A percentile compares a stretch with the other conserved stretches of the same genome.
Conservation (phyloP, 306 rosid species). For the Hippophae gyantsensis region DNA sequence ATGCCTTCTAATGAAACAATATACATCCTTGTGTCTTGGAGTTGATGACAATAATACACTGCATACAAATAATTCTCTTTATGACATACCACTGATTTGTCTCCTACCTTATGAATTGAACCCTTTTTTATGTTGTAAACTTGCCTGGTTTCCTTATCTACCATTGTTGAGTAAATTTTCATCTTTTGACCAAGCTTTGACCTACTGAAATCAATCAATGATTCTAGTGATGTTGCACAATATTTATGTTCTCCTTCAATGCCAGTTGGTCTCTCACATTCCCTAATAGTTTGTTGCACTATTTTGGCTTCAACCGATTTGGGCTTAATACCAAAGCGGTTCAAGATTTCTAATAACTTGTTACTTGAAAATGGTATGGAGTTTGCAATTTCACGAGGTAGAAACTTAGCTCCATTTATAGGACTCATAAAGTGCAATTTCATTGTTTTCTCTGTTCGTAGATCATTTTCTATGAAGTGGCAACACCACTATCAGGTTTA, state of each 20-base stretch:
- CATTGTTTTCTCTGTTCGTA: not conserved
- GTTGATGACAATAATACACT: too few relatives aligned
- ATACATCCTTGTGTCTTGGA: too few relatives aligned
- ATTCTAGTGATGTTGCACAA: conserved; percentile 21
- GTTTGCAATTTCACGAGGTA: not conserved
- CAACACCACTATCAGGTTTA: not conserved
- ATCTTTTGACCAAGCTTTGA: conserved; percentile 16
- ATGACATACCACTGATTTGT: too few relatives aligned
- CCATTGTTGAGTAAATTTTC: not conserved
- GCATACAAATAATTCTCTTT: too few relatives aligned
- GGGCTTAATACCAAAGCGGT: not conserved
- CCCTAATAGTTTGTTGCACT: not conserved
- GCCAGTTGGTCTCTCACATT: conserved; percentile 8
- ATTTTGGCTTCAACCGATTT: conserved; percentile 4
- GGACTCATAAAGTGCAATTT: not conserved
- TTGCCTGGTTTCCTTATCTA: too few relatives aligned
- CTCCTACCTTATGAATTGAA: too few relatives aligned
- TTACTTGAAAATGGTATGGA: conserved; percentile 8
- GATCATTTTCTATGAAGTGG: not conserved
- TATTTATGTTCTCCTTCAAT: conserved; percentile 10
- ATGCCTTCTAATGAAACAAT: too few relatives aligned
- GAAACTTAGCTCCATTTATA: not conserved
- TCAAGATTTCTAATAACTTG: conserved; percentile 8
- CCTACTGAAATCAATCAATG: conserved; percentile 7
- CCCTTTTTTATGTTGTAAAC: too few relatives aligned